A percentile compares a stretch with the other conserved stretches of the same genome.
Conservation (phyloP, 2,329 filamentous ascomycete species). For the Cordyceps cateniannulata region DNA sequence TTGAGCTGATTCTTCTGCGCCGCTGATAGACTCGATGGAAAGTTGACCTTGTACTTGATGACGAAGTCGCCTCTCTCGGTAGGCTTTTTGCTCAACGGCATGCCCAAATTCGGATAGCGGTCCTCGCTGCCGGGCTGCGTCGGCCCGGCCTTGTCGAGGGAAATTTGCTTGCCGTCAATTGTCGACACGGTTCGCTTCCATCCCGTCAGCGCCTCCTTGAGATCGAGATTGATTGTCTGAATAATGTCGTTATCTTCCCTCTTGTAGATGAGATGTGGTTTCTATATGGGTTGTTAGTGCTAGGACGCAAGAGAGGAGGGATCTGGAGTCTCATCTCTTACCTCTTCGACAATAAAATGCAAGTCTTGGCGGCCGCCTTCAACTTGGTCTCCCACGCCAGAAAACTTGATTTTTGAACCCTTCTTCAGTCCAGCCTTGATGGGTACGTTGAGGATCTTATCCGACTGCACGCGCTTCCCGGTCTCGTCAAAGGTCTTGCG, state of each 20-base stretch:
- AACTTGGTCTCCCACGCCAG: conserved; percentile 94
- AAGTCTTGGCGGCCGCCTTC: conserved; percentile 94
- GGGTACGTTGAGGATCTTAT: conserved; percentile 87
- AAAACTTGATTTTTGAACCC: conserved; percentile 97
- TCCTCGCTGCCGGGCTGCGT: conserved; percentile 81
- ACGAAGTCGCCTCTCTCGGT: conserved; percentile 80
- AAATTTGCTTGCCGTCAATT: conserved; percentile 84
- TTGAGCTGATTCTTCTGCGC: conserved; percentile 75
- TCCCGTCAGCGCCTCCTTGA: conserved; percentile 92
- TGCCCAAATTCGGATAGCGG: conserved; percentile 76
- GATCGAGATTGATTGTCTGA: conserved; percentile 69
- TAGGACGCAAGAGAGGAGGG: background rate
- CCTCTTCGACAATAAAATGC: conserved; percentile 91
- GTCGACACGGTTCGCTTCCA: conserved; percentile 90
- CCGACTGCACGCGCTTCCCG: conserved; percentile 78
- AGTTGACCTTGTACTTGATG: conserved; percentile 86
- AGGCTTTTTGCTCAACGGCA: conserved; percentile 91
- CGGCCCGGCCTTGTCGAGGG: conserved; percentile 71
- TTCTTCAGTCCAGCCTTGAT: conserved; percentile 96
- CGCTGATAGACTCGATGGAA: conserved; percentile 69
- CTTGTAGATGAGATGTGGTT: conserved; percentile 76
- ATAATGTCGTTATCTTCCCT: conserved; percentile 85
- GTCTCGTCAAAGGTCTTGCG: conserved; percentile 86
- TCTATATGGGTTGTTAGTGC: conserved; percentile 51
- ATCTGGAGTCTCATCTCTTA: conserved; percentile 36